Evolutionary conservation across 192 early-diverging fungal genomes (phyloP).

Genomic region (Umbelopsis vinacea): DNA sequence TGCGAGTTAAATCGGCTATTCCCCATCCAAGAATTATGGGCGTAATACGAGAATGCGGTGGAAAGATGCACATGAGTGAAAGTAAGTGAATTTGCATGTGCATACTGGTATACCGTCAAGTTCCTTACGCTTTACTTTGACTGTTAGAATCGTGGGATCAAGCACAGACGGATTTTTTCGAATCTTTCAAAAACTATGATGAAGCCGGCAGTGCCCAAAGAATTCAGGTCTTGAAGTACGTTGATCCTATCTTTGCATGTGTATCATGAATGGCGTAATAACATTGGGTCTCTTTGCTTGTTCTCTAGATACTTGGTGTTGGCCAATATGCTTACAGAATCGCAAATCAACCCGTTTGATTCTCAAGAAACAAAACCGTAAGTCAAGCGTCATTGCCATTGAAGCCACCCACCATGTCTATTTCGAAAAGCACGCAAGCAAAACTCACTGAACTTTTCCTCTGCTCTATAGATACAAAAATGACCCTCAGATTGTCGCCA

Average conservation of each 20-base stretch:
- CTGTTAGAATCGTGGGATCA: conserved; percentile 81
- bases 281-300: neutral
- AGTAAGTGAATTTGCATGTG: conserved; percentile 44
- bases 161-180: conserved; percentile 95
- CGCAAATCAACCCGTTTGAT: conserved; percentile 94
- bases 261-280: too few species aligned
- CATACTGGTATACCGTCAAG: neutral
- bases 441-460: conserved; percentile 2
- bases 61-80: conserved; percentile 98
- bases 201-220: conserved; percentile 94
- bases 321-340: conserved; percentile 96
- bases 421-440: neutral
- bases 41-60: conserved; percentile 95
- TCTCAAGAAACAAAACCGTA: conserved; percentile 96
- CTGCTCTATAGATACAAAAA: conserved; percentile 75
- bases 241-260: too few species aligned
- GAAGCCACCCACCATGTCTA: neutral
- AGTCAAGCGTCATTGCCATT: conserved; percentile 21
- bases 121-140: neutral
- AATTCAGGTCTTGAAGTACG: conserved; percentile 88
- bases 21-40: conserved; percentile 97
- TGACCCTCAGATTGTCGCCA: conserved; percentile 90
- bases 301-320: conserved; percentile 78
- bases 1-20: conserved; percentile 89
- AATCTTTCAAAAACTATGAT: conserved; percentile 97